Evolutionary conservation across 345 rosid species (phyloP).

Genomic region (Alliaria petiolata): DNA sequence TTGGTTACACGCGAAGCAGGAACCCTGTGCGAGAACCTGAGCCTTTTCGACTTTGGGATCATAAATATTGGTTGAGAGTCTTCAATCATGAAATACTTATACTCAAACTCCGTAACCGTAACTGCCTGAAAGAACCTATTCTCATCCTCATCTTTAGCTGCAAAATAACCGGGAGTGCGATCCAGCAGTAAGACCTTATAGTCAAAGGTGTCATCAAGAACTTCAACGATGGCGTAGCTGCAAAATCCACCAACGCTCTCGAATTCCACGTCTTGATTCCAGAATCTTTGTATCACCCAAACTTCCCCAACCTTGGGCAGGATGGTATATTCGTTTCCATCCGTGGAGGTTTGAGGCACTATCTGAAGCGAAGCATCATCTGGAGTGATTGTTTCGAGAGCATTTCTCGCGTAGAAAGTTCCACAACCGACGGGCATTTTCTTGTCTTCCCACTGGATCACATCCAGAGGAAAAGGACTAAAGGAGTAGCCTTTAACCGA

Average conservation of each 20-base stretch:
- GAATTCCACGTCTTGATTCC: conserved; percentile 45
- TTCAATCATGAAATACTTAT: conserved; percentile 11
- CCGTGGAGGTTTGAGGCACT: conserved; percentile 31
- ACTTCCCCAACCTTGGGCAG: conserved; percentile 57
- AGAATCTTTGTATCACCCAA: conserved; percentile 65
- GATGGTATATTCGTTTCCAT: conserved; percentile 37
- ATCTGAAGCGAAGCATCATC: conserved; percentile 49
- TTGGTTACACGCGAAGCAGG: conserved; percentile 54
- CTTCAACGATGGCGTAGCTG: conserved; percentile 51
- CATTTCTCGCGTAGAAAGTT: conserved; percentile 44
- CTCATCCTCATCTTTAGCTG: not conserved
- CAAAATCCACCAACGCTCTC: too few relatives aligned
- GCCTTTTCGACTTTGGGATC: conserved; percentile 42
- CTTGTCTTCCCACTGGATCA: too few relatives aligned
- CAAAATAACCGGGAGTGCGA: not conserved
- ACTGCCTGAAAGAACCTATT: not conserved
- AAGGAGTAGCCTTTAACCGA: too few relatives aligned
- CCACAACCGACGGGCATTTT: too few relatives aligned
- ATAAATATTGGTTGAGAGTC: conserved; percentile 17
- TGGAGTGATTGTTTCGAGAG: conserved; percentile 26
- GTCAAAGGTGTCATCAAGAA: conserved; percentile 18
- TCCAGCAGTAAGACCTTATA: not conserved
- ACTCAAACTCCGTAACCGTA: conserved; percentile 54
- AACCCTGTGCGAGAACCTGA: conserved; percentile 62
- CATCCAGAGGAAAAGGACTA: too few relatives aligned